Conservation (phyloP, 208 protist genomes). For the Crithidia bombi region DNA sequence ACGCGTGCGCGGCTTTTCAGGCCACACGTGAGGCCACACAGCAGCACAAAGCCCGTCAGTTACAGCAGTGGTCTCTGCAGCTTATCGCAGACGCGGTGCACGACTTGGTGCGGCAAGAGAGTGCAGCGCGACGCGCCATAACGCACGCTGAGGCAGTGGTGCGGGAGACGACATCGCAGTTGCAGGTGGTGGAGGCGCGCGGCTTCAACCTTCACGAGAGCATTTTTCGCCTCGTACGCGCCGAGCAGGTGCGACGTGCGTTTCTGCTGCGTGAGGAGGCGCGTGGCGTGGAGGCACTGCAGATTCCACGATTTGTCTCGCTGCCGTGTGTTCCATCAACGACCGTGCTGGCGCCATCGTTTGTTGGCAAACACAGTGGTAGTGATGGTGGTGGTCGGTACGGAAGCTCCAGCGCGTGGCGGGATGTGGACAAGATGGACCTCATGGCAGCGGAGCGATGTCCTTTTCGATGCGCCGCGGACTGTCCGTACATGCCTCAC, state of each 20-base stretch:
- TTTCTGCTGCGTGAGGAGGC: constrained; percentile 53
- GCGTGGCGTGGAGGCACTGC: constrained; percentile 34
- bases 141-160: constrained; percentile 21
- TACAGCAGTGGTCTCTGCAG: constrained; percentile 31
- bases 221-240: constrained; percentile 30
- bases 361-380: no score
- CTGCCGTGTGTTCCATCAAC: constrained; percentile 5
- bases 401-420: not conserved
- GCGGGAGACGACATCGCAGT: constrained; percentile 30
- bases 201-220: constrained; percentile 29
- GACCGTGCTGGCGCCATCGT: not conserved
- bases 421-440: constrained; percentile 37
- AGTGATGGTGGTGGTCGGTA: not conserved
- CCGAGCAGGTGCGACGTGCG: constrained; percentile 40
- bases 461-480: constrained; percentile 45
- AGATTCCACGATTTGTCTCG: constrained; percentile 35
- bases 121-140: constrained; percentile 3
- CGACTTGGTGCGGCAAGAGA: constrained; percentile 25
- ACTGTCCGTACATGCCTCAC: constrained; percentile 45
- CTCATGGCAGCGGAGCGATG: constrained; percentile 42
- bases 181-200: constrained; percentile 25
- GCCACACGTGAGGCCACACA: not conserved
- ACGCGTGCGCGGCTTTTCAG: constrained; percentile 13
- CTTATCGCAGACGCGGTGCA: constrained; percentile 23
- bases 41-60: not conserved